A percentile compares a stretch with the other conserved stretches of the same genome.
These are phyloP conservation scores for Aspergillus brasiliensis DNA, from an alignment of 2,329 filamentous ascomycete genomes.

Conservation along the genomic window DNA sequence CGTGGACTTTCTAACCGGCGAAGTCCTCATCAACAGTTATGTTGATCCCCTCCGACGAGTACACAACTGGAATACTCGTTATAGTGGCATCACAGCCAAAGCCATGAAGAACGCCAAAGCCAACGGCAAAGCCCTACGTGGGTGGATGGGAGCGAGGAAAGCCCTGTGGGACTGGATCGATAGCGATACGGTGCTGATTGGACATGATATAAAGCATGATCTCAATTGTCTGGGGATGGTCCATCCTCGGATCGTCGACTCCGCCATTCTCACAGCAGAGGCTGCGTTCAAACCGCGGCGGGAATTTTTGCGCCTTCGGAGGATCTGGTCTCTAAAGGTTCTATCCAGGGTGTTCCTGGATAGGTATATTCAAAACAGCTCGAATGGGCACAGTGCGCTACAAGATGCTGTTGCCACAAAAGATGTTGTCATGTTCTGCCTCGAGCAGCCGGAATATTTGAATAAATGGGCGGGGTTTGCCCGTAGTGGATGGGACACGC, in stretches of 20 bases:
- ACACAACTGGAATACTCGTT: slow-evolving; percentile 41
- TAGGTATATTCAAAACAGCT: slow-evolving; percentile 37
- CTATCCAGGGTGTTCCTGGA: slow-evolving; percentile 40
- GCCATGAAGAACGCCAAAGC: slow-evolving; percentile 36
- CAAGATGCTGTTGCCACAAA: slow-evolving; percentile 55
- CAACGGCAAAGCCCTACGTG: slow-evolving; percentile 36
- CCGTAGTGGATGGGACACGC: too few species aligned
- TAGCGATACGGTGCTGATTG: slow-evolving; percentile 50
- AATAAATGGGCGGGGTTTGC: slow-evolving; percentile 33
- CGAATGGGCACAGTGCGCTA: slow-evolving; percentile 50
- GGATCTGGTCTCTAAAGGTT: slow-evolving; percentile 40
- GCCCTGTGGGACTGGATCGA: slow-evolving; percentile 48
- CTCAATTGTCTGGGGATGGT: slow-evolving; percentile 47
- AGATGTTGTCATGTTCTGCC: slow-evolving; percentile 52
- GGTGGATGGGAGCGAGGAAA: slow-evolving; percentile 48
- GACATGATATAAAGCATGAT: slow-evolving; percentile 52
- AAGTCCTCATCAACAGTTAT: slow-evolving; percentile 48
- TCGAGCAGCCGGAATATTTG: slow-evolving; percentile 43
- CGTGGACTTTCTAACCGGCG: slow-evolving; percentile 51
- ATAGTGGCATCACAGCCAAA: slow-evolving; percentile 42
- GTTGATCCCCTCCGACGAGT: slow-evolving; percentile 42
- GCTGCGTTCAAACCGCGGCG: slow-evolving; percentile 22
- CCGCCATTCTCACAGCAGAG: slow-evolving; percentile 44
- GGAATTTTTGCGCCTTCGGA: slow-evolving; percentile 4
- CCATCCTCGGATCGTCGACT: slow-evolving; percentile 50